Evolutionary conservation across 441 rosid species (phyloP).

Genomic region (Pelargonium fulgidum): DNA sequence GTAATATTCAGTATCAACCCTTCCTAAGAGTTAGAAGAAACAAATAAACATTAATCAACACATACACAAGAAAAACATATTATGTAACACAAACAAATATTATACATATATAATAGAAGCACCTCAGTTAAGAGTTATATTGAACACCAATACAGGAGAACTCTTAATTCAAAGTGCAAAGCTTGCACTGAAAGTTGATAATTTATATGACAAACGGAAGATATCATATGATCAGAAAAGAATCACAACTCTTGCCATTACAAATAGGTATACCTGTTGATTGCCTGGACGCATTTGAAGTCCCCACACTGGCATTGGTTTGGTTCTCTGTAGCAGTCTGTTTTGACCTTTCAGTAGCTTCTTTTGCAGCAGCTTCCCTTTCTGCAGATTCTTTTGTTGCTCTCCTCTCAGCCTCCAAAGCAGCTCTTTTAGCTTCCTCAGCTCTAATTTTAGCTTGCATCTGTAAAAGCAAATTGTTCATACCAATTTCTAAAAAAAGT

Average conservation of each 20-base stretch:
- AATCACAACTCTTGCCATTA: not conserved
- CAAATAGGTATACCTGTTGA: constrained; percentile 37
- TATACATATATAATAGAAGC: not conserved
- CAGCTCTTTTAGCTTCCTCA: constrained; percentile 64
- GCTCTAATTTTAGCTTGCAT: constrained; percentile 59
- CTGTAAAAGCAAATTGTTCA: constrained; percentile 11
- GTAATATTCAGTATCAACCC: no score
- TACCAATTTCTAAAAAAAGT: not conserved
- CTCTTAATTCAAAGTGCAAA: not conserved
- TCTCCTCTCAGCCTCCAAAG: constrained; percentile 62
- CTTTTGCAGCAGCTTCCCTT: constrained; percentile 44
- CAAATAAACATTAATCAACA: no score
- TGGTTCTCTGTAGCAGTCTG: constrained; percentile 24
- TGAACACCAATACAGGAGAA: not conserved
- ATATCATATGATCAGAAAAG: not conserved
- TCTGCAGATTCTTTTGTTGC: constrained; percentile 62
- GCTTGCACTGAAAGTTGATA: not conserved
- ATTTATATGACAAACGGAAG: not conserved
- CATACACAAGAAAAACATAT: not conserved
- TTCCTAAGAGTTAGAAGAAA: no score
- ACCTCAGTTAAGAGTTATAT: not conserved
- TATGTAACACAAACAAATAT: not conserved
- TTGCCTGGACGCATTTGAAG: constrained; percentile 24
- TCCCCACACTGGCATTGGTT: constrained; percentile 24
- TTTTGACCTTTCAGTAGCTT: constrained; percentile 27